A percentile compares a stretch with the other conserved stretches of the same genome.
Evolutionary conservation across 805 yeast species (phyloP).

Genomic region (Yamadazyma paraphyllophila): DNA sequence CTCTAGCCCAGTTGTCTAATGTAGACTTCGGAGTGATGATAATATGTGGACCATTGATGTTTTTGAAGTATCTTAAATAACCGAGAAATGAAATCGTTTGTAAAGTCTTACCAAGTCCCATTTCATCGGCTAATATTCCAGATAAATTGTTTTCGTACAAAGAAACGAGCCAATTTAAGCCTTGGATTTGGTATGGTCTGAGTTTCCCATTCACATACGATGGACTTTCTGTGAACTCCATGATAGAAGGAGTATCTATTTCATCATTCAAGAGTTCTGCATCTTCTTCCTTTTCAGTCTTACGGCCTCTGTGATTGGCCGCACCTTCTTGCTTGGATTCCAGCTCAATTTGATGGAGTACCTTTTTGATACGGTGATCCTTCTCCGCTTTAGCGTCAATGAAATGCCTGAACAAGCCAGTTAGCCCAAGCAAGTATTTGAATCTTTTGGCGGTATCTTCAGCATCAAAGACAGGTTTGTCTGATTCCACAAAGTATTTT

Average conservation of each 20-base stretch:
- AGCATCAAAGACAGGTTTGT: conserved; percentile 45
- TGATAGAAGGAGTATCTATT: conserved; percentile 43
- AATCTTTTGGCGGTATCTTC: conserved; percentile 65
- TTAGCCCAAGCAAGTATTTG: conserved; percentile 62
- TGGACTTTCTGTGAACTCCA: conserved; percentile 53
- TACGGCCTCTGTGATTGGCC: conserved; percentile 59
- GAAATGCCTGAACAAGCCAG: conserved; percentile 66
- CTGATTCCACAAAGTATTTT: conserved; percentile 34
- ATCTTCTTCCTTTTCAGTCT: conserved; percentile 94
- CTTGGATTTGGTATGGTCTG: conserved; percentile 77
- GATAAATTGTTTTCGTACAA: conserved; percentile 65
- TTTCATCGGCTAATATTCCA: conserved; percentile 81
- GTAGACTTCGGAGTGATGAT: conserved; percentile 81
- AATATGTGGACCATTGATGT: conserved; percentile 67
- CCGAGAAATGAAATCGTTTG: conserved; percentile 79
- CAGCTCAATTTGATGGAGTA: conserved; percentile 38
- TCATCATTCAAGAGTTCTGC: conserved; percentile 86
- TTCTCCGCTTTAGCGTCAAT: conserved; percentile 61
- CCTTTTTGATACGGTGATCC: conserved; percentile 55
- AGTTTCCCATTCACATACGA: conserved; percentile 54
- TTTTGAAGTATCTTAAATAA: conserved; percentile 60
- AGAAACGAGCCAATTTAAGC: conserved; percentile 74
- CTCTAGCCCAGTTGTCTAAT: conserved; percentile 77
- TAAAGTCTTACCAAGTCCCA: conserved; percentile 81
- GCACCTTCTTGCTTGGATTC: conserved; percentile 3